Evolutionary conservation across 352 stramenopile species (phyloP).

Genomic region (Phytopythium sindhum): DNA sequence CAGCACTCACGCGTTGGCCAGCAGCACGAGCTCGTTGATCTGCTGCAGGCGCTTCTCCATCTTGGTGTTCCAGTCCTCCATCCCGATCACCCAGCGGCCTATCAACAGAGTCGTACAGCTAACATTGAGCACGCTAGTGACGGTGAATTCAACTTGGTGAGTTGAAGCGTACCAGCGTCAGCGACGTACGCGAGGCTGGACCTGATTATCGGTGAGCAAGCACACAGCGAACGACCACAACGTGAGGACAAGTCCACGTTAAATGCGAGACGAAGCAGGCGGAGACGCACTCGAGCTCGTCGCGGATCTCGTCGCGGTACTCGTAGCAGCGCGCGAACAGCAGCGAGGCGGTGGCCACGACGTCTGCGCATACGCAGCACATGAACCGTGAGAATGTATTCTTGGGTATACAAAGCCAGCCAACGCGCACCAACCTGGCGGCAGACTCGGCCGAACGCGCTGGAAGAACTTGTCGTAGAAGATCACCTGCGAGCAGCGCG

Average conservation of each 20-base stretch:
- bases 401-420: neutral
- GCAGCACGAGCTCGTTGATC: constrained; percentile 79
- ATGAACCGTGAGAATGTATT: neutral
- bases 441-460: constrained; percentile 58
- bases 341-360: constrained; percentile 45
- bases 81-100: constrained; percentile 78
- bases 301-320: constrained; percentile 78
- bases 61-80: constrained; percentile 86
- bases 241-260: constrained; percentile 4
- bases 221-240: constrained; percentile 4
- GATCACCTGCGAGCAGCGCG: constrained; percentile 41
- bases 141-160: neutral
- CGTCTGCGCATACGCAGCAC: constrained; percentile 23
- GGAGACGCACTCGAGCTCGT: constrained; percentile 68
- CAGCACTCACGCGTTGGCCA: constrained; percentile 52
- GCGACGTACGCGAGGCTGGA: constrained; percentile 69
- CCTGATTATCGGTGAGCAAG: constrained; percentile 13
- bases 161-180: constrained; percentile 31
- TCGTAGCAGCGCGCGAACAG: constrained; percentile 80
- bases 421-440: constrained; percentile 27
- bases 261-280: neutral
- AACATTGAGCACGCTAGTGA: neutral
- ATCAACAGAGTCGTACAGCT: neutral
- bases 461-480: constrained; percentile 86
- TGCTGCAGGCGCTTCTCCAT: constrained; percentile 81